Base-by-base conservation (phyloP, 2,329 filamentous ascomycete species). In the Talaromyces islandicus region DNA sequence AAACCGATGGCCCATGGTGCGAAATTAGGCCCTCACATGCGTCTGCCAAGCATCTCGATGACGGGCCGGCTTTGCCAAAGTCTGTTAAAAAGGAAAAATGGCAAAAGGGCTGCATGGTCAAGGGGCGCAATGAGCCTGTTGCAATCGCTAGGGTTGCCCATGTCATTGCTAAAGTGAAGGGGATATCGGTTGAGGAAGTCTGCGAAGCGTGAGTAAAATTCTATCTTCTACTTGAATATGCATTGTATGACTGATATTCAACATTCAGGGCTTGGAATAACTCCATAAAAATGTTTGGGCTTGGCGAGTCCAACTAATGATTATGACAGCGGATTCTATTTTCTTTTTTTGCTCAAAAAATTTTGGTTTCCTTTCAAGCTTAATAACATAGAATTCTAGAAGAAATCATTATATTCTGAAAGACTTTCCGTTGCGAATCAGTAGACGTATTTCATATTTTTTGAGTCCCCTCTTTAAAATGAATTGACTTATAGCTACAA, bases 1-100 rank as follows among this genome's bases (percentile, higher is more conserved):
- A 99, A 81, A 99, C 94, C 0, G 94, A 99, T 72, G 94, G 94
- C 2, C 94, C 94, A 3, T 99, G 94, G 90, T 99, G 94, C 71
- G 94, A 99, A 74, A 93, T 99, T 61, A 82, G 94, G 25, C 88
- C 92, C 0, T 91, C 85, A 30, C 93, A 99, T 76, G 92, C 92
- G 30, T 91, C 91, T 2, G 90, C 88, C 68, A 88, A 88, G 73
- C 89, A 88, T 65, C 75, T 89, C 64, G 80, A 85, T 5, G 87
- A 88, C 56, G 85, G 89, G 1, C 88, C 88, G 0, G 81, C 86
- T 57, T 78, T 91, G 35, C 94, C 88, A 67, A 95, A 90, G 75
- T 82, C 87, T 4, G 89, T 97, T 30, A 99, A 97, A 81, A 97
- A 96, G 78, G 94, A 99, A 78, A 96, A 90, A 73, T 99, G 92